A percentile compares a stretch with the other conserved stretches of the same genome.
phyloP scores from a whole-genome alignment of 305 asterid species.

The Euphrasia arctica region DNA sequence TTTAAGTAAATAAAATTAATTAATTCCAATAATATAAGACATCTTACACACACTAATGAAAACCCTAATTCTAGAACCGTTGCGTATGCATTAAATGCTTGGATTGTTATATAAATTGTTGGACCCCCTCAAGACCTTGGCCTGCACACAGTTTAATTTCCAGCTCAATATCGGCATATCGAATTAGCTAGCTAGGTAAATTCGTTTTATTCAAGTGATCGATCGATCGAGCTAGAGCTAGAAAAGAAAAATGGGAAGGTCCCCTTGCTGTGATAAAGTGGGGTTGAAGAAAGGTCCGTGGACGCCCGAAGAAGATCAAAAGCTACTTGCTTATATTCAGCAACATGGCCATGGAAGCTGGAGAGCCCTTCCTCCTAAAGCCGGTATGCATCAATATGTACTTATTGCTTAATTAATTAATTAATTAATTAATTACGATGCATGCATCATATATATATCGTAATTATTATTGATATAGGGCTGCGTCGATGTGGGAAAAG shows the following conservation, averaged over 20 bases:
- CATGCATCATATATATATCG: too few relatives aligned
- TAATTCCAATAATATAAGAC: too few relatives aligned
- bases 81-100: background rate
- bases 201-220: too few relatives aligned
- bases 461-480: slow-evolving; percentile 28
- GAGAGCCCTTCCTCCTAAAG: slow-evolving; percentile 73
- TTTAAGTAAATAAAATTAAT: too few relatives aligned
- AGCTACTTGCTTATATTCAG: slow-evolving; percentile 61
- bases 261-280: slow-evolving; percentile 71
- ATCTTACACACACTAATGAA: slow-evolving; percentile 18
- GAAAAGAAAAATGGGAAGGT: slow-evolving; percentile 45
- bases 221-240: too few relatives aligned
- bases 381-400: slow-evolving; percentile 48
- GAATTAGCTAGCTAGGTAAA: too few relatives aligned
- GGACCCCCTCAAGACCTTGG: background rate
- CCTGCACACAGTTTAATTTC: background rate
- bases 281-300: slow-evolving; percentile 82
- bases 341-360: slow-evolving; percentile 84
- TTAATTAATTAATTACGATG: background rate
- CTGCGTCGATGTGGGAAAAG: slow-evolving; percentile 81
- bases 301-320: slow-evolving; percentile 83
- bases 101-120: background rate
- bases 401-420: background rate
- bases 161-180: too few relatives aligned
- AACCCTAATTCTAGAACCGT: background rate